Conservation (phyloP, 2,329 filamentous ascomycete genomes). For the Ophiocordyceps camponoti-floridani region DNA sequence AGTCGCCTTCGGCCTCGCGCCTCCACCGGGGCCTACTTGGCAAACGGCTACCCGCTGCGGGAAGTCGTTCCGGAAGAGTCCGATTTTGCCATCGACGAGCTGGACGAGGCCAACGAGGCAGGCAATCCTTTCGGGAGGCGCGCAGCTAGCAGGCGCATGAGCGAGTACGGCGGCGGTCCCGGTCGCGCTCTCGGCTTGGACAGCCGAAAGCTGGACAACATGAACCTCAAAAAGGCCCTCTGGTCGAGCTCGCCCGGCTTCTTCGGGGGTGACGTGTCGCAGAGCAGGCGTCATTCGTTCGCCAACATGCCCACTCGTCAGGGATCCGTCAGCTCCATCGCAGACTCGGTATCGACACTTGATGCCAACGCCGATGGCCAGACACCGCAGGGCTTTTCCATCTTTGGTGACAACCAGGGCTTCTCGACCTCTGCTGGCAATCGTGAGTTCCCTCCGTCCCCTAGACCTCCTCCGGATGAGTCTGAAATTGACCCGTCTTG, state of each 20-base stretch:
- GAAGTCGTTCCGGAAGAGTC: constrained; percentile 45
- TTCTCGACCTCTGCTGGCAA: constrained; percentile 18
- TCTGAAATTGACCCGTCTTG: background rate
- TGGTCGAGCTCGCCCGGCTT: constrained; percentile 61
- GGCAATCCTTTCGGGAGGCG: constrained; percentile 28
- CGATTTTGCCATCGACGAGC: constrained; percentile 56
- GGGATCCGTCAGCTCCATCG: constrained; percentile 42
- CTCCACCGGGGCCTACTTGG: constrained; percentile 35
- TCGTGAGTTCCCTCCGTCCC: constrained; percentile 16
- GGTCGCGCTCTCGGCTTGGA: constrained; percentile 34
- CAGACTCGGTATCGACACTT: constrained; percentile 28
- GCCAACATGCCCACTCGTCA: constrained; percentile 50
- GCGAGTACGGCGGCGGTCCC: constrained; percentile 30
- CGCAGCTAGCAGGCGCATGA: constrained; percentile 33
- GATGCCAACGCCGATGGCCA: constrained; percentile 27
- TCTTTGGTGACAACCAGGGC: constrained; percentile 19
- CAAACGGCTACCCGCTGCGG: constrained; percentile 40
- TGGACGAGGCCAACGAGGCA: constrained; percentile 41
- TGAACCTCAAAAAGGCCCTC: constrained; percentile 41
- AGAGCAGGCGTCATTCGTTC: constrained; percentile 68
- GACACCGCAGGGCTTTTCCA: constrained; percentile 23
- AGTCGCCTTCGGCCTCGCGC: constrained; percentile 37
- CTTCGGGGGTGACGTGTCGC: constrained; percentile 43
- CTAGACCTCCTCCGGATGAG: background rate
- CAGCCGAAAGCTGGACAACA: constrained; percentile 42